Evolutionary conservation across 2,329 filamentous ascomycete species (phyloP), one percentile per base, ranked within the genome.

Genomic region (Setomelanomma holmii): DNA sequence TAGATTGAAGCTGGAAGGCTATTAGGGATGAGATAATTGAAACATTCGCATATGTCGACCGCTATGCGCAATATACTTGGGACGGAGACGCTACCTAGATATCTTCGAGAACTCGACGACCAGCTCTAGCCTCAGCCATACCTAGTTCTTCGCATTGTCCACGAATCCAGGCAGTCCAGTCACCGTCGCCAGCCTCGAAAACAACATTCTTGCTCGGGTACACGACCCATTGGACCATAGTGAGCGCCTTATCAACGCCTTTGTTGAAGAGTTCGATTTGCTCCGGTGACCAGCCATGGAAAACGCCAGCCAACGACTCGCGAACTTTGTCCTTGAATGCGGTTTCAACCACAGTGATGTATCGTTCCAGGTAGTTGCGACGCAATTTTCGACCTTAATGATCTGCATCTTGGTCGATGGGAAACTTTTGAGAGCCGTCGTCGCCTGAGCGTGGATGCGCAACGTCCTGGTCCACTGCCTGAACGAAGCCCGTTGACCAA

Each of bases 201-300:
- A 51, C 43, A 3, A 52, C 58, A 23, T 63, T 55, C 16, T 36
- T 23, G 5, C 38, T 3, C n/a, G 45, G 53, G 50, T 61, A 58
- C 14, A 50, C 40, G 5, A 39, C 16, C 44, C 55, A 61, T 36
- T 54, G 53, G 7, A 43, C 22, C 5, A 45, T 41, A 10, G 30
- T 51, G 3, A 59, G 19, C 36, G 47, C 55, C 23, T 45, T 49
- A 46, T 61, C 49, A 6, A 61, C 40, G 2, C 61, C 58, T 12
- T 60, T 61, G 30, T 66, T 64, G 41, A 66, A 62, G 16, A 40
- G n/a, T 45, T 49, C 41, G 22, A 43, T 64, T 12, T 57, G 24
- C 21, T 47, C 48, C 21, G 14, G 19, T n/a, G 16, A 49, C 54
- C 47, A 56, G 1, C 20, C 33, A 3, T 38, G 5, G 40, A 63